Conservation (phyloP, 139 green algal species). For the Diplosphaera chodatii region DNA sequence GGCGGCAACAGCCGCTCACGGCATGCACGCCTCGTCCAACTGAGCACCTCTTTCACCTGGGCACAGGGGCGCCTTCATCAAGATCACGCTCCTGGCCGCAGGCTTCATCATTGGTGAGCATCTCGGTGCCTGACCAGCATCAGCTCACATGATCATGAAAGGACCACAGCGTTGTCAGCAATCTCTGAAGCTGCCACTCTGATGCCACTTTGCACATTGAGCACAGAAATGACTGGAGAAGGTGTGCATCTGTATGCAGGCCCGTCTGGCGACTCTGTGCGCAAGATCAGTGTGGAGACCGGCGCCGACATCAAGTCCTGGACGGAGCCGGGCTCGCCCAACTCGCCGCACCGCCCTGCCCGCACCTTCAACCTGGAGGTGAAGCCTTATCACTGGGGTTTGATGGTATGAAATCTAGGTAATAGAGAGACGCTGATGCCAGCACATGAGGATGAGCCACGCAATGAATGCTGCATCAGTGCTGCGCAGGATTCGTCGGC, state of each 20-base stretch:
- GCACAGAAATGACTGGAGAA: too few species aligned
- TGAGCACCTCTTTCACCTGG: not conserved
- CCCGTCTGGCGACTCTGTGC: constrained; percentile 58
- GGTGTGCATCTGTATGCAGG: constrained; percentile 16
- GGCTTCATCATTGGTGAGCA: constrained; percentile 76
- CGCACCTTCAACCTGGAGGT: constrained; percentile 58
- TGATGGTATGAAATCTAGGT: too few species aligned
- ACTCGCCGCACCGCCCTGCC: constrained; percentile 18
- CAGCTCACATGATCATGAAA: too few species aligned
- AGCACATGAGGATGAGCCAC: too few species aligned
- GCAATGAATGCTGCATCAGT: too few species aligned
- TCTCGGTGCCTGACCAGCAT: not conserved
- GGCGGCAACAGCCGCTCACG: too few species aligned
- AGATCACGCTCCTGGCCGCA: constrained; percentile 82
- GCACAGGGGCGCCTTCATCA: constrained; percentile 48
- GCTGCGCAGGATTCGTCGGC: too few species aligned
- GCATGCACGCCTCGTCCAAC: too few species aligned
- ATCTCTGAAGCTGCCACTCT: too few species aligned
- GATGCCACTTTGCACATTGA: too few species aligned
- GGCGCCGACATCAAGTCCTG: constrained; percentile 73
- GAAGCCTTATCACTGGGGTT: not conserved
- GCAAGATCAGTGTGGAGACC: constrained; percentile 63
- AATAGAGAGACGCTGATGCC: too few species aligned
- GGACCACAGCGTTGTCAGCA: too few species aligned
- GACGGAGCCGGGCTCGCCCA: constrained; percentile 45